phyloP scores from a whole-genome alignment of 345 rosid species.

The Bruguiera gymnorhiza region DNA sequence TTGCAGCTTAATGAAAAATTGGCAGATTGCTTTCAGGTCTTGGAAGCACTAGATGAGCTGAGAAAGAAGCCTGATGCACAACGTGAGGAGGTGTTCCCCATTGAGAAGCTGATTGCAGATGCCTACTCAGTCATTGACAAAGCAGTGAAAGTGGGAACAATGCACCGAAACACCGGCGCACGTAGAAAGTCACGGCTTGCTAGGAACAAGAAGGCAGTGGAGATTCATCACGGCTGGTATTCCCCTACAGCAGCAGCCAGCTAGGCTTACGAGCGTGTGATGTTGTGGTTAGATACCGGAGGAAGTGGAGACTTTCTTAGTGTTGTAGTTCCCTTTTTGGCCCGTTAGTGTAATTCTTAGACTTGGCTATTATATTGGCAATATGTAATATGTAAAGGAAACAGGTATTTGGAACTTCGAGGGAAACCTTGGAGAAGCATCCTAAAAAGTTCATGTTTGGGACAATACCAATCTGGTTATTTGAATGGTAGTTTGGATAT shows the following conservation, averaged over 20 bases:
- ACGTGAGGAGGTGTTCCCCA: slow-evolving; percentile 58
- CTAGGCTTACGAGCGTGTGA: slow-evolving; percentile 8
- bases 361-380: too few species aligned
- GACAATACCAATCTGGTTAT: too few species aligned
- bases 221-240: slow-evolving; percentile 90
- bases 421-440: too few species aligned
- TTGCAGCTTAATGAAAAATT: background rate
- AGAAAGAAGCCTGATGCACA: slow-evolving; percentile 81
- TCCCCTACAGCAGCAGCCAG: slow-evolving; percentile 38
- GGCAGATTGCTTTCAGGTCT: slow-evolving; percentile 43
- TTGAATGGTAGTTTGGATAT: too few species aligned
- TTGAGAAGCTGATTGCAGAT: slow-evolving; percentile 82
- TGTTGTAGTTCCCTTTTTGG: too few species aligned
- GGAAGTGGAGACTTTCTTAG: too few species aligned
- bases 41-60: slow-evolving; percentile 69
- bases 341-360: too few species aligned
- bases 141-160: slow-evolving; percentile 65
- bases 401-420: too few species aligned
- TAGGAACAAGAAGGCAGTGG: slow-evolving; percentile 79
- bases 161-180: slow-evolving; percentile 82
- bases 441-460: too few species aligned
- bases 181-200: slow-evolving; percentile 89
- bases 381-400: too few species aligned
- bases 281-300: too few species aligned
- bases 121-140: slow-evolving; percentile 84